These are phyloP conservation scores for Lactifluus echinatus DNA, from an alignment of 768 basidiomycete genomes.

Conservation along the genomic window DNA sequence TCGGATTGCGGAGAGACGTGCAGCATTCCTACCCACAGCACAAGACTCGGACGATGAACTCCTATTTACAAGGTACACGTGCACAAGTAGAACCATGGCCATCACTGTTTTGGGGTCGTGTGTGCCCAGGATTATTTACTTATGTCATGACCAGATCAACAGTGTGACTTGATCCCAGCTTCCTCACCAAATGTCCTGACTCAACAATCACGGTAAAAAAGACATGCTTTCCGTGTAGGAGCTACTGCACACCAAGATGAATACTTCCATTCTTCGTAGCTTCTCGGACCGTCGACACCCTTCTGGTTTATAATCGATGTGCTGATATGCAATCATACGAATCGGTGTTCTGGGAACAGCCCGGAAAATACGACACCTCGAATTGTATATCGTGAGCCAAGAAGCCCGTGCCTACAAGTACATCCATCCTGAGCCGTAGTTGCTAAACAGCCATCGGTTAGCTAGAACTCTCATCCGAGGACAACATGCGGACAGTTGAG, in stretches of 20 bases:
- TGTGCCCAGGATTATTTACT: neutral
- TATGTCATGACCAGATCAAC: neutral
- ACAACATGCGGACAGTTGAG: no score
- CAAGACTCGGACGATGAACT: neutral
- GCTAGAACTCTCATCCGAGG: no score
- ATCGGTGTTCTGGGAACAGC: no score
- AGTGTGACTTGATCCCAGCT: no score
- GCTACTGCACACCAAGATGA: neutral
- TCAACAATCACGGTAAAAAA: no score
- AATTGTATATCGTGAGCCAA: no score
- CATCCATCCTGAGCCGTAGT: no score
- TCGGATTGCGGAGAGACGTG: neutral
- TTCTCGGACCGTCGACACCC: neutral
- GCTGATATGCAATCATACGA: neutral
- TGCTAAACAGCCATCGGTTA: no score
- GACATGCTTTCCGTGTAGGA: no score
- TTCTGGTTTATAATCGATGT: neutral
- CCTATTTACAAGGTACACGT: neutral
- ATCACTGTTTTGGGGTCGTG: neutral
- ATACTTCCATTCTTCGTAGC: neutral
- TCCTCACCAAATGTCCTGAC: no score
- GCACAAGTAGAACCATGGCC: neutral
- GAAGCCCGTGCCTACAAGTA: no score
- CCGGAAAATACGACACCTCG: no score
- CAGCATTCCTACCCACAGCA: neutral